A percentile compares a stretch with the other conserved stretches of the same genome.
These are phyloP conservation scores for Coriaria nepalensis DNA, from an alignment of 306 rosid species.

Conservation along the genomic window DNA sequence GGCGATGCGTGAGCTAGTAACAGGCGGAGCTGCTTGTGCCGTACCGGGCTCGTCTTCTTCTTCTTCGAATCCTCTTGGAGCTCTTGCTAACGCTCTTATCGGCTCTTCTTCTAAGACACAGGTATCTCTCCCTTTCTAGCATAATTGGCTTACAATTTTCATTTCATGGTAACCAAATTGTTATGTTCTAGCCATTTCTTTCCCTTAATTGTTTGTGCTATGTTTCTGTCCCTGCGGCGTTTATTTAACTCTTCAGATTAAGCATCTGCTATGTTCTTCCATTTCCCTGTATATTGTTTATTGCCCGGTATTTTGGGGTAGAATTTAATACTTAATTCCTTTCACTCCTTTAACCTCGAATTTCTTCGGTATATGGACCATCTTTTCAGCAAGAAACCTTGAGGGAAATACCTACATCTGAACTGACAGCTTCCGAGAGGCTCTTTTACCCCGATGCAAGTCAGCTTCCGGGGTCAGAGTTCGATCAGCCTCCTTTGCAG, in stretches of 20 bases:
- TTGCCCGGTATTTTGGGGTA: too few species aligned
- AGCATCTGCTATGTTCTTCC: neutral
- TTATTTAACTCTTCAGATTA: too few species aligned
- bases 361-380: neutral
- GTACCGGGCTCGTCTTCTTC: constrained; percentile 69
- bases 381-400: constrained; percentile 45
- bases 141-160: too few species aligned
- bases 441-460: constrained; percentile 24
- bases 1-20: constrained; percentile 92
- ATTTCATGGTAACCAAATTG: neutral
- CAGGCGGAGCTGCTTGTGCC: constrained; percentile 74
- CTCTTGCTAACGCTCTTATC: constrained; percentile 68
- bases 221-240: too few species aligned
- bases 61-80: constrained; percentile 66
- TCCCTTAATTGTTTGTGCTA: too few species aligned
- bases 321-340: neutral
- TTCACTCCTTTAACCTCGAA: too few species aligned
- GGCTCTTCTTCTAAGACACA: constrained; percentile 79
- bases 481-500: constrained; percentile 49
- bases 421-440: constrained; percentile 31
- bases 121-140: constrained; percentile 14
- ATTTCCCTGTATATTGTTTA: too few species aligned
- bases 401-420: constrained; percentile 68
- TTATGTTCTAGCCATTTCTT: too few species aligned
- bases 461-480: constrained; percentile 61